Evolutionary conservation across 192 early-diverging fungal species (phyloP), one percentile per base, ranked within the genome.

Genomic region (Ambispora gerdemannii): DNA sequence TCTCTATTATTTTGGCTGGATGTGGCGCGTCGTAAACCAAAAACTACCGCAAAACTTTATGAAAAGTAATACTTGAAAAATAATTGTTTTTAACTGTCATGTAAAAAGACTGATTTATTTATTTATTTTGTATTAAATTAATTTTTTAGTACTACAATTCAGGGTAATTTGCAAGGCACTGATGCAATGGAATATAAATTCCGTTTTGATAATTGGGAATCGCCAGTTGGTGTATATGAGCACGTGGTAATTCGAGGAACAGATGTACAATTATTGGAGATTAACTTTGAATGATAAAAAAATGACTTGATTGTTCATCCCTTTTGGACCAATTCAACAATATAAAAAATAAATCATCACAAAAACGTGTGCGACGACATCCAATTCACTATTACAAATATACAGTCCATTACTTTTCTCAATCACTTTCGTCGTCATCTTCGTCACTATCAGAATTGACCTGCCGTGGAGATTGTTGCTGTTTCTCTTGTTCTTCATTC

Each of bases 161-260:
- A 72, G 63, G 85, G 81, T 2, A 70, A 62, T 11, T 75, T 84
- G n/a, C 35, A 75, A 13, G 79, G 77, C 10, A 79, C 77, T 19
- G 85, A 86, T 51, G 59, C 80, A n/a, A 75, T 77, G 35, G 77
- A 82, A 50, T 75, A 78, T 33, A 80, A 81, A n/a, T 71, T 86
- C 22, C 68, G 81, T 6, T 72, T 86, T 28, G 74, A 84, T 53
- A 34, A 71, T 22, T 63, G 84, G 58, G 67, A 84, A 59, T 79
- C 83, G 3, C 81, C 78, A 0, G 64, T 86, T 24, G 85, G 85
- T 6, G 70, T 74, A 6, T 83, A 84, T 60, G 73, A 83, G 3
- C 76, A 79, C 10, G 80, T 78, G 22, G 85, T 86, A 27, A 55
- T 86, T 3, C 78, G 85, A 13, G 83, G 83, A 13, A 70, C 52